Evolutionary conservation across 192 early-diverging fungal species (phyloP), one percentile per base, ranked within the genome.

Genomic region (Rhizoclosmatium globosum): DNA sequence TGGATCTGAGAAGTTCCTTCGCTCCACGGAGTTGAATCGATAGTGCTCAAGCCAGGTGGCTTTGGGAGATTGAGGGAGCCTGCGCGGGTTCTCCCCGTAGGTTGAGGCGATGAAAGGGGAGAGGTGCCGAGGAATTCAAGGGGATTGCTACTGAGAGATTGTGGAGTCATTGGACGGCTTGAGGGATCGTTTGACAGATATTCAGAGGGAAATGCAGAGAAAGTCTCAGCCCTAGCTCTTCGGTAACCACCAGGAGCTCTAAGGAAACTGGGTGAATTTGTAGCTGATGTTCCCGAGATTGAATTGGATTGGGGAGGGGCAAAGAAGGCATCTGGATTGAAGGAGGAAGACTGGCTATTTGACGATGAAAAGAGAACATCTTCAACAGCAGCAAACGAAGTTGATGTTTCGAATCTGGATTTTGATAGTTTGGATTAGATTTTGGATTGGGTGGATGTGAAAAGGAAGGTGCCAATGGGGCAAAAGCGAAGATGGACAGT

Each of bases 81-180:
- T 23, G 74, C 74, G 48, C 74, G 74, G 9, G 74, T 42, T 31
- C 74, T 23, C 13, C 43, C 43, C 15, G 67, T 68, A 43, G 64
- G 3, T 53, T 17, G n/a, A 0, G 21, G 17, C 2, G 59, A 64
- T 4, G 15, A 11, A 46, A 31, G 44, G 38, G 64, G n/a, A 3
- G 79, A 76, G 11, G 81, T 67, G 65, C 79, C 82, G 3, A 79
- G 80, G 21, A 87, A 91, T 57, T 87, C 89, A 57, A 84, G 86
- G 71, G 87, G 85, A 71, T 83, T 81, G 79, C 87, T 84, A 48
- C 39, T 7, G 50, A 48, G 39, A 23, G 56, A n/a, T 50, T 43
- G 11, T 23, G 56, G 57, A 50, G 44, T 43, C 44, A 47, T 38
- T 64, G 19, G 67, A 1, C 45, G 67, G 13, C 31, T 31, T 31